Evolutionary conservation across 331 rosid species (phyloP).

Genomic region (Pyracantha coccinea): DNA sequence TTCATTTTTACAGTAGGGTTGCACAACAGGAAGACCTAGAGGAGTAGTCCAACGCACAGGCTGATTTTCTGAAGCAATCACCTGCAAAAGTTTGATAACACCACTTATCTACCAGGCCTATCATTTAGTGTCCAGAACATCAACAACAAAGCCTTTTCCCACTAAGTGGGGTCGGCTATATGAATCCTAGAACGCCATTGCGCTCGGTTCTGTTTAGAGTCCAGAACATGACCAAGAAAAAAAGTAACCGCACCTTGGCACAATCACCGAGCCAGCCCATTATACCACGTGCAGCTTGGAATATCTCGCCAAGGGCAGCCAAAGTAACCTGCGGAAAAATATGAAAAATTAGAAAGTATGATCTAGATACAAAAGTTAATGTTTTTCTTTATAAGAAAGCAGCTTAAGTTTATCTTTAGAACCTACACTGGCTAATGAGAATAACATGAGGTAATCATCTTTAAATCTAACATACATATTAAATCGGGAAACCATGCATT

Average conservation of each 20-base stretch:
- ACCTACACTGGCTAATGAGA: no score
- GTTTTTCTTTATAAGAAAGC: no score
- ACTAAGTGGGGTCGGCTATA: no score
- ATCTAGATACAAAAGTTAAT: not conserved
- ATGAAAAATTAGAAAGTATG: not conserved
- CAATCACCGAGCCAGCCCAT: constrained; percentile 95
- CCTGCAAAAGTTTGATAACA: constrained; percentile 28
- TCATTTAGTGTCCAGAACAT: constrained; percentile 1
- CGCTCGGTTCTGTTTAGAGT: no score
- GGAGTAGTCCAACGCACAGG: constrained; percentile 89
- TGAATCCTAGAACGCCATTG: no score
- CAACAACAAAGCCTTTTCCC: no score
- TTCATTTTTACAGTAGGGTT: constrained; percentile 72
- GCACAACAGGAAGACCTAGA: constrained; percentile 89
- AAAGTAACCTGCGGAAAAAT: constrained; percentile 52
- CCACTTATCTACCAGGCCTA: not conserved
- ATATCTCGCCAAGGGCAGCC: constrained; percentile 86
- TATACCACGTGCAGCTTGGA: constrained; percentile 80
- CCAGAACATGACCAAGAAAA: constrained; percentile 2
- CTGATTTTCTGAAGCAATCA: constrained; percentile 63
- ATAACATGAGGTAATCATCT: no score
- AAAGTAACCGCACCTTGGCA: constrained; percentile 44
- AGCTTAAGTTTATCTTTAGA: no score
- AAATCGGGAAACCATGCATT: no score
- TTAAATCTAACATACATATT: no score